Base-by-base conservation (phyloP, 148 eudicot genomes). In the Bassia scoparia region DNA sequence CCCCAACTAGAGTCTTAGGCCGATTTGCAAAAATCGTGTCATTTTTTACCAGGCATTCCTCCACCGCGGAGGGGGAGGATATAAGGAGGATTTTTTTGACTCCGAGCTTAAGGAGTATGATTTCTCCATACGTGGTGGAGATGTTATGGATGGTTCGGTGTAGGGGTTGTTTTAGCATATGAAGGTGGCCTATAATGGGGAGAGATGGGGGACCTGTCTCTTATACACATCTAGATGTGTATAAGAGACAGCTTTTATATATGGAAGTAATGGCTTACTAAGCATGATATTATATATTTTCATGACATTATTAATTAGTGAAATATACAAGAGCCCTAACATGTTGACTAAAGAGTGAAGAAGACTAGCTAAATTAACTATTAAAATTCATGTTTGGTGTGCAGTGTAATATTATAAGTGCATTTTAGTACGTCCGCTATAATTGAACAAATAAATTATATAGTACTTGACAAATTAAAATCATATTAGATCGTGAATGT, bases 181-280 rank as follows among this genome's bases (percentile, higher is more conserved):
- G 74, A 21, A 83, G 80, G 43, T 83, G 85, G 37, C 83, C 83
- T 27, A 83, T 72, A 10, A 83, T 73, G 3, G 85, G 85, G 4
- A 83, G 76, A 21, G 71, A 31, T 20, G 80, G 80, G 3, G 83
- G 83, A n/a, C 72, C 65, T 69, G 80, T 0, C 20, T 20, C 10
- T 20, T 37, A 0, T 7, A 15, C 46, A 37, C 35, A 3, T 62
- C 2, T 1, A 15, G 6, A 17, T 12, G n/a, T 24, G 1, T 27
- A 52, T 13, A 52, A 21, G 21, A 1, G 21, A 43, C 2, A 34
- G 44, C 14, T 35, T 34, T 20, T 34, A 18, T 34, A 63, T 59
- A 63, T 56, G 23, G 61, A n/a, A 2, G 10, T 9, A 56, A 10
- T 26, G 14, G 15, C 26, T 13, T 3, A 20, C n/a, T n/a, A n/a